Base-by-base conservation (phyloP, 805 yeast genomes). In the Starmerella bombicola region DNA sequence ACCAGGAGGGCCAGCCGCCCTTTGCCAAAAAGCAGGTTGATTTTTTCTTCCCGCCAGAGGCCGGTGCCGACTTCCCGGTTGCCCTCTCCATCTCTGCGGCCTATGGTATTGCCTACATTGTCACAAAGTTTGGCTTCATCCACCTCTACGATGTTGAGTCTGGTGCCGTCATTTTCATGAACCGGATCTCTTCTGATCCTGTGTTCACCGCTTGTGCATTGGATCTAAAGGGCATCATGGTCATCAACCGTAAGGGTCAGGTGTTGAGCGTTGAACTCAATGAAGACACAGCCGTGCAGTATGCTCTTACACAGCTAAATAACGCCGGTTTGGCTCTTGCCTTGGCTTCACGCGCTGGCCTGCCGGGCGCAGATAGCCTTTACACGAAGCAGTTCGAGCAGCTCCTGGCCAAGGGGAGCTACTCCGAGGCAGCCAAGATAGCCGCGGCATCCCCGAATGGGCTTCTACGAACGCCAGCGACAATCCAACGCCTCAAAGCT, bases 41-140 rank as follows among this genome's bases (percentile, higher is more conserved):
- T 55, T 77, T 91, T 47, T 91, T 81, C 65, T 85, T 88, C 73
- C 98, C 98, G 26, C 86, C 94, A 21, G 98, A 93, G 65, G 94
- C 95, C 35, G 70, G 81, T 30, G 81, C 80, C 60, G 99, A 91
- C 65, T 91, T 91, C 77, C 99, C 99, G 46, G 85, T 91, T 51
- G 74, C 94, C 38, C 73, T 86, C 47, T 91, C 84, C 60, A 76
- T 88, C 33, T 78, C 95, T 20, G 73, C 80, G 64, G 72, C 73
- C 57, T 91, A 77, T 55, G 97, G 97, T 51, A 74, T 91, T 46
- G 69, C 81, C 47, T 91, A 85, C 62, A 70, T 91, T 51, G 71
- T 91, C 59, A 91, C 98, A 46, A 93, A 93, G 66, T 81, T 81
- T 58, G 98, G 98, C 21, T 91, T 91, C 66, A 85, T 91, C 55